A percentile compares a stretch with the other conserved stretches of the same genome.
phyloP scores from a whole-genome alignment of 1,139 yeast genomes.

The Kazachstania sp. region DNA sequence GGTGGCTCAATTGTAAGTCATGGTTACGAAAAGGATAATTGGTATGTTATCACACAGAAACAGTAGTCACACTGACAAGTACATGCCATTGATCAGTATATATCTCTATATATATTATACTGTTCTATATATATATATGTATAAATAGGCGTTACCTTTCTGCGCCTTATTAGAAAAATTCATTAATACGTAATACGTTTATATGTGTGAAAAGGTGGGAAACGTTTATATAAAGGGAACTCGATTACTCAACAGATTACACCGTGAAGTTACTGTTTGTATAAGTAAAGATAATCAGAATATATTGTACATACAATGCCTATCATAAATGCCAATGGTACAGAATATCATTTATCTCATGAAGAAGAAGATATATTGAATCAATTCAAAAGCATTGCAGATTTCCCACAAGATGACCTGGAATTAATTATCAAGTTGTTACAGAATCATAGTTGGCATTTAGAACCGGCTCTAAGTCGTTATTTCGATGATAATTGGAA shows the following conservation, averaged over 20 bases:
- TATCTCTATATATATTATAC: neutral
- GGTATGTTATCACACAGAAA: slow-evolving; percentile 65
- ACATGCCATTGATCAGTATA: too few relatives aligned
- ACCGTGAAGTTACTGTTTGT: too few relatives aligned
- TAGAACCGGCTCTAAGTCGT: slow-evolving; percentile 34
- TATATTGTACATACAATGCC: slow-evolving; percentile 18
- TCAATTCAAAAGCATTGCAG: slow-evolving; percentile 33
- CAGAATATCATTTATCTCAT: slow-evolving; percentile 30
- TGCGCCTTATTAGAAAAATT: too few relatives aligned
- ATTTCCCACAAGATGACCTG: slow-evolving; percentile 32
- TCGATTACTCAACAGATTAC: too few relatives aligned
- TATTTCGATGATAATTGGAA: slow-evolving; percentile 35
- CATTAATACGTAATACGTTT: too few relatives aligned
- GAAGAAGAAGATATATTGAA: slow-evolving; percentile 34
- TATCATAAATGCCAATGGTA: slow-evolving; percentile 15
- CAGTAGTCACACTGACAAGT: too few relatives aligned
- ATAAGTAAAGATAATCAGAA: neutral
- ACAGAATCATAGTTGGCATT: slow-evolving; percentile 34
- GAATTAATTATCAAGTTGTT: slow-evolving; percentile 30
- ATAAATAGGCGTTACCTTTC: too few relatives aligned
- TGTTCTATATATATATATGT: too few relatives aligned
- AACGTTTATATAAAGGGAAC: too few relatives aligned
- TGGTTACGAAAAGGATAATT: slow-evolving; percentile 91
- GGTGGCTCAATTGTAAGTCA: slow-evolving; percentile 56
- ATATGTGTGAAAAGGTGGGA: too few relatives aligned